Evolutionary conservation across 2,329 filamentous ascomycete species (phyloP).

Genomic region (Immersiporthe knoxdaviesiana): DNA sequence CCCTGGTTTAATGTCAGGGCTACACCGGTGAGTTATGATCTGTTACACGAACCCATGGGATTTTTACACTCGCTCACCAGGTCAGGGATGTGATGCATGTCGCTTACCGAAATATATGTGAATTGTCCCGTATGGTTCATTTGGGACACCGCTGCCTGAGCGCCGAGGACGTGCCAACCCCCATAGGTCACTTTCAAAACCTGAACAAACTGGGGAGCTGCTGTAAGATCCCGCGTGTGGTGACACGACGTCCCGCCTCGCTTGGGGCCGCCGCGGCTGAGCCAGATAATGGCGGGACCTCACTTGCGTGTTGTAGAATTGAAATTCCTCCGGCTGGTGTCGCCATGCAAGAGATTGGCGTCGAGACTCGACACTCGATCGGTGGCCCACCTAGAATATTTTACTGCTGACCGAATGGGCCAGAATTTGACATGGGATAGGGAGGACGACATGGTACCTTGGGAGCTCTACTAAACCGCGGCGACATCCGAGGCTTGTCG

Average conservation of each 20-base stretch:
- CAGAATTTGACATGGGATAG: background rate
- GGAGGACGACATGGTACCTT: background rate
- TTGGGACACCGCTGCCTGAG: background rate
- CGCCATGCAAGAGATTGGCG: constrained; percentile 2
- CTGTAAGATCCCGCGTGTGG: constrained; percentile 12
- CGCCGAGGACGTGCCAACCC: background rate
- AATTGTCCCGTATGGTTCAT: background rate
- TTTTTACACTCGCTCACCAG: constrained; percentile 19
- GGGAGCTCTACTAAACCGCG: background rate
- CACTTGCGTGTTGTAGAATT: background rate
- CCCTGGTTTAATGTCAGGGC: constrained; percentile 26
- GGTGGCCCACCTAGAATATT: constrained; percentile 18
- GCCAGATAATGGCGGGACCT: background rate
- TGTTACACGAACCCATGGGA: constrained; percentile 22
- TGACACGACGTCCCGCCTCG: constrained; percentile 8
- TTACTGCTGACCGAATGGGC: background rate
- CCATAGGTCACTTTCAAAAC: background rate
- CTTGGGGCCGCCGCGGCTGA: background rate
- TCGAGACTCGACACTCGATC: constrained; percentile 16
- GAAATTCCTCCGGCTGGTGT: constrained; percentile 5
- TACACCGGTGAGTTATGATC: constrained; percentile 25
- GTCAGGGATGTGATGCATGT: constrained; percentile 11
- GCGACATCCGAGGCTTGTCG: constrained; percentile 9
- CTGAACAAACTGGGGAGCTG: constrained; percentile 3
- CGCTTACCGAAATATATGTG: constrained; percentile 11